A percentile compares a stretch with the other conserved stretches of the same genome.
Evolutionary conservation across 331 rosid genomes (phyloP).

Genomic region (Rhamnella rubrinervis): DNA sequence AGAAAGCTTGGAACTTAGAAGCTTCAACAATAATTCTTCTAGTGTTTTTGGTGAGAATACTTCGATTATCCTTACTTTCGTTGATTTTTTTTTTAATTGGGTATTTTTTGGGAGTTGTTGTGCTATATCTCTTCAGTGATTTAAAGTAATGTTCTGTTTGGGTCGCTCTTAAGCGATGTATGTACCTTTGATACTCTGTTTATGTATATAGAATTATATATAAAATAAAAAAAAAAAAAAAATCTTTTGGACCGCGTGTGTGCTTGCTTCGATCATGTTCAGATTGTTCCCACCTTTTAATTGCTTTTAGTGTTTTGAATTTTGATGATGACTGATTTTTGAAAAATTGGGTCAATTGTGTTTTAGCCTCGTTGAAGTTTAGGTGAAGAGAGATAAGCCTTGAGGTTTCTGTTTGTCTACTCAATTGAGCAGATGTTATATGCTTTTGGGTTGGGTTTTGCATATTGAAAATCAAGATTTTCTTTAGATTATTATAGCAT

Average conservation of each 20-base stretch:
- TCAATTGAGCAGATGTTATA: neutral
- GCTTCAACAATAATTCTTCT: too few species aligned
- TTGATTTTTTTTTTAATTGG: too few species aligned
- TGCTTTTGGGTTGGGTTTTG: neutral
- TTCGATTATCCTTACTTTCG: too few species aligned
- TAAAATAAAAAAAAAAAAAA: too few species aligned
- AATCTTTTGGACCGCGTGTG: neutral
- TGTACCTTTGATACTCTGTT: slow-evolving; percentile 15
- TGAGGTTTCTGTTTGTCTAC: slow-evolving; percentile 15
- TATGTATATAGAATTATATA: neutral
- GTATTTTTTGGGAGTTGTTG: too few species aligned
- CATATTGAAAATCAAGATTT: neutral
- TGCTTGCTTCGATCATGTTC: neutral
- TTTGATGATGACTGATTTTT: slow-evolving; percentile 8
- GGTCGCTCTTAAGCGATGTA: slow-evolving; percentile 97
- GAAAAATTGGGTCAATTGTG: slow-evolving; percentile 8
- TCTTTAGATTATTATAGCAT: neutral
- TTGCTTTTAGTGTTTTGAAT: slow-evolving; percentile 4
- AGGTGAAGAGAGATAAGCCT: slow-evolving; percentile 62
- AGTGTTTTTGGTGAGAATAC: too few species aligned
- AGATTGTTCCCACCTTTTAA: neutral
- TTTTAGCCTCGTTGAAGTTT: slow-evolving; percentile 78
- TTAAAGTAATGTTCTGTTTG: slow-evolving; percentile 51
- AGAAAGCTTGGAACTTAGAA: too few species aligned
- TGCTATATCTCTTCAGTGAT: too few species aligned